Percentiles rank a stretch among this genome's conserved stretches.
These are phyloP conservation scores for Globisporangium nodosum DNA, from an alignment of 352 stramenopile species.

Conservation along the genomic window DNA sequence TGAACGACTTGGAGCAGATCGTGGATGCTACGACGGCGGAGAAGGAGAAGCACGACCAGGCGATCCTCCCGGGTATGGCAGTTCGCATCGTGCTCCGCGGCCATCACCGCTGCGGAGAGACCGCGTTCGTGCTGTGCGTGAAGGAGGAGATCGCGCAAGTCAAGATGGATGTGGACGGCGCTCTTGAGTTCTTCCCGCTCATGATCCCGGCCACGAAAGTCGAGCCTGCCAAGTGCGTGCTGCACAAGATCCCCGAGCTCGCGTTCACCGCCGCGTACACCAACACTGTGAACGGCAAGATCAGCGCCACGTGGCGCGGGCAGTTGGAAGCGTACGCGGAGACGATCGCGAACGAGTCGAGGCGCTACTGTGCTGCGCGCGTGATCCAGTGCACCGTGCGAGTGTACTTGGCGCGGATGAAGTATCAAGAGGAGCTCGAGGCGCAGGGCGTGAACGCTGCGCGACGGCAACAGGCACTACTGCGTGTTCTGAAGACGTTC, in stretches of 20 bases:
- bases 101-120: slow-evolving; percentile 73
- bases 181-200: slow-evolving; percentile 77
- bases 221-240: slow-evolving; percentile 44
- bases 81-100: slow-evolving; percentile 72
- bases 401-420: slow-evolving; percentile 59
- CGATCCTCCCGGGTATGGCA: slow-evolving; percentile 40
- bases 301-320: slow-evolving; percentile 43
- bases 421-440: slow-evolving; percentile 61
- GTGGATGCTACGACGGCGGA: slow-evolving; percentile 31
- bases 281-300: slow-evolving; percentile 26
- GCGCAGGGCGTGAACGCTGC: slow-evolving; percentile 59
- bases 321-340: slow-evolving; percentile 59
- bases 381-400: slow-evolving; percentile 71
- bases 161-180: slow-evolving; percentile 76
- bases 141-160: slow-evolving; percentile 62
- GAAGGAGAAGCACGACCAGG: slow-evolving; percentile 28
- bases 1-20: slow-evolving; percentile 57
- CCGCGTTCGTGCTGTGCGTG: slow-evolving; percentile 60
- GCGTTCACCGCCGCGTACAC: slow-evolving; percentile 50
- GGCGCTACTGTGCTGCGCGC: slow-evolving; percentile 54
- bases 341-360: slow-evolving; percentile 58
- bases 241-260: slow-evolving; percentile 56
- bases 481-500: slow-evolving; percentile 45
- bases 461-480: slow-evolving; percentile 45
- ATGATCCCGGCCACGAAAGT: slow-evolving; percentile 47